Percentiles rank a stretch among this genome's conserved stretches.
Conservation (phyloP, 2,329 filamentous ascomycete genomes). For the Anthostomella pinea region DNA sequence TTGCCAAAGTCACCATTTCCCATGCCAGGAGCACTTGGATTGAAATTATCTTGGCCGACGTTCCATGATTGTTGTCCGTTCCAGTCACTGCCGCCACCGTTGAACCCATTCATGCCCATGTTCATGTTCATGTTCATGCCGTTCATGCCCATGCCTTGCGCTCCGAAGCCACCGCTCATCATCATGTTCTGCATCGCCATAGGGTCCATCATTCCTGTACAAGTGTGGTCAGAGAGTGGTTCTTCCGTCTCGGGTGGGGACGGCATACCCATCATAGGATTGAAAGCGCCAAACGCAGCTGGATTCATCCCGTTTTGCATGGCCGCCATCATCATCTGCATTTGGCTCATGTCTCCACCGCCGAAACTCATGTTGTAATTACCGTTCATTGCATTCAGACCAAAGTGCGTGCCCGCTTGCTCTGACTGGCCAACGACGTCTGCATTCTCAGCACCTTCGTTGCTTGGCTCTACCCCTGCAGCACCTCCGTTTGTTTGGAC, state of each 20-base stretch:
- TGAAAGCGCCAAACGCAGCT: conserved; percentile 55
- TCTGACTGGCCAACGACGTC: conserved; percentile 31
- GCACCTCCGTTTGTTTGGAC: conserved; percentile 15
- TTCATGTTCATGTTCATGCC: conserved; percentile 77
- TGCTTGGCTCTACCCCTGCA: conserved; percentile 26
- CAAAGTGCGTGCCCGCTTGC: conserved; percentile 29
- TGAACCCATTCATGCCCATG: conserved; percentile 71
- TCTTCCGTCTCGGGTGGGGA: conserved; percentile 8
- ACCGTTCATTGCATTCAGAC: conserved; percentile 41
- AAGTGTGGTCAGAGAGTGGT: conserved; percentile 27
- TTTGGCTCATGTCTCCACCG: conserved; percentile 68
- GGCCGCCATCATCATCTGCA: conserved; percentile 79
- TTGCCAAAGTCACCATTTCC: conserved; percentile 76
- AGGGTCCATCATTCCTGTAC: conserved; percentile 79
- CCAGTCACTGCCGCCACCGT: conserved; percentile 73
- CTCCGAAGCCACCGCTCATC: conserved; percentile 74
- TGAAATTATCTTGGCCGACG: conserved; percentile 86
- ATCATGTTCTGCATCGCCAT: conserved; percentile 72
- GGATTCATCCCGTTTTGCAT: conserved; percentile 67
- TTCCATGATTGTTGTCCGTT: conserved; percentile 80
- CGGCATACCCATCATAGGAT: conserved; percentile 80
- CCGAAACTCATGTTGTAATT: conserved; percentile 61
- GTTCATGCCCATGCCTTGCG: conserved; percentile 71
- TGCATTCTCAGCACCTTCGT: conserved; percentile 27
- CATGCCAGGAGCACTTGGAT: conserved; percentile 80